Percentiles rank a stretch among this genome's conserved stretches.
These are phyloP conservation scores for Poronia punctata DNA, from an alignment of 495 filamentous ascomycete species.

Conservation along the genomic window DNA sequence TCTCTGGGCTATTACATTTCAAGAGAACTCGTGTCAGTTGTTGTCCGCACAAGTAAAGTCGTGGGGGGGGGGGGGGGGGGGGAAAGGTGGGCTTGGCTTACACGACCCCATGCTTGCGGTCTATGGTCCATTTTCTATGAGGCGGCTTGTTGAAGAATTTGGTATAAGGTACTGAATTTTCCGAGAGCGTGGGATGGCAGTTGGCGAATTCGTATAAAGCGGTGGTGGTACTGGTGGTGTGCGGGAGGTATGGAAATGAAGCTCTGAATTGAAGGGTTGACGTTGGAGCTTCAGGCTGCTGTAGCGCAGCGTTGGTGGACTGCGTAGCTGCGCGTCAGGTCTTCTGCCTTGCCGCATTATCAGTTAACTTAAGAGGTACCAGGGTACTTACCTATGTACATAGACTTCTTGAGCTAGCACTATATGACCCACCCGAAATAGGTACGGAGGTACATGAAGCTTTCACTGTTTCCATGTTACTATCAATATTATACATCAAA, in stretches of 20 bases:
- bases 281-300: constrained; percentile 19
- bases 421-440: no score
- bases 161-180: not conserved
- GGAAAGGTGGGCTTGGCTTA: constrained; percentile 41
- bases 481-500: no score
- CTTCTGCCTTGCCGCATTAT: constrained; percentile 27
- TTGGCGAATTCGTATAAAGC: constrained; percentile 4
- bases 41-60: not conserved
- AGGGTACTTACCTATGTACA: no score
- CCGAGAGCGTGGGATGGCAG: not conserved
- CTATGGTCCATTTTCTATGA: constrained; percentile 73
- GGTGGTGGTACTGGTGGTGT: constrained; percentile 3
- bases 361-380: no score
- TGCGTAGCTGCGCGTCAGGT: constrained; percentile 26
- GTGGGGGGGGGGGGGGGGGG: not conserved
- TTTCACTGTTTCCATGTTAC: no score
- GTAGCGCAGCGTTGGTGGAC: not conserved
- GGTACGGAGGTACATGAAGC: no score
- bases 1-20: constrained; percentile 65
- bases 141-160: not conserved
- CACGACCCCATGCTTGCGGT: constrained; percentile 93
- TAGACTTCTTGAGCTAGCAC: no score
- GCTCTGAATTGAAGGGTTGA: constrained; percentile 5
- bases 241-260: no score
- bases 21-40: constrained; percentile 7